Base-by-base conservation (phyloP, 75 land plant genomes). In the Pinus taeda region DNA sequence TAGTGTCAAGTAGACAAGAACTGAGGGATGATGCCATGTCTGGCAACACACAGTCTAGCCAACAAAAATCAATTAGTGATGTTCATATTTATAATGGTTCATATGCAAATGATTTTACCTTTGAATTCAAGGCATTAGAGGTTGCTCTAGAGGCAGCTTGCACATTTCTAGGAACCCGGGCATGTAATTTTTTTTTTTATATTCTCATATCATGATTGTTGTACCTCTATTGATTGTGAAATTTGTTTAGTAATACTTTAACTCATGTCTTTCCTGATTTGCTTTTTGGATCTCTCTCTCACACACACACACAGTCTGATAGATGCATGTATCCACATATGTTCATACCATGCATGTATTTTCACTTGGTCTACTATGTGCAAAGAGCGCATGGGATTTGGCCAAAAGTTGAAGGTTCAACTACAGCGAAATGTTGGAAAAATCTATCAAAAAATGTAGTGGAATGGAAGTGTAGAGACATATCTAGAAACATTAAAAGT, bases 81-180 rank as follows among this genome's bases (percentile, higher is more conserved):
- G 26, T 26, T 26, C 0, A 26, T 26, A 0, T 26, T 26, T 26
- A 26, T 26, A 26, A 0, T 26, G 26, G 26, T 26, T 26, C 26
- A 26, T 26, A 0, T 26, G 26, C 26, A 26, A 0, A 26, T 26
- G 26, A 26, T 26, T 26, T 26, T 26, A 0, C 26, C 26, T 26
- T 26, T 26, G 26, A 26, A 26, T 26, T 26, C 26, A 26, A 91
- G 59, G 99, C 99, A 6, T 79, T 97, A 57, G 99, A 94, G 83
- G 89, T 94, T 74, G 99, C 99, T 21, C 70, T 97, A 64, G 99
- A 97, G 61, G 88, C 98, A 56, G 99, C 99, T 24, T 97, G 98
- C 75, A 89, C 99, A 57, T 94, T 79, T 85, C 85, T 97, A 58
- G 99, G 94, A 76, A 82, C 98, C 13, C 98, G 94, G 97, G 99